Base-by-base conservation (phyloP, 345 rosid genomes). In the Hypericum perforatum region DNA sequence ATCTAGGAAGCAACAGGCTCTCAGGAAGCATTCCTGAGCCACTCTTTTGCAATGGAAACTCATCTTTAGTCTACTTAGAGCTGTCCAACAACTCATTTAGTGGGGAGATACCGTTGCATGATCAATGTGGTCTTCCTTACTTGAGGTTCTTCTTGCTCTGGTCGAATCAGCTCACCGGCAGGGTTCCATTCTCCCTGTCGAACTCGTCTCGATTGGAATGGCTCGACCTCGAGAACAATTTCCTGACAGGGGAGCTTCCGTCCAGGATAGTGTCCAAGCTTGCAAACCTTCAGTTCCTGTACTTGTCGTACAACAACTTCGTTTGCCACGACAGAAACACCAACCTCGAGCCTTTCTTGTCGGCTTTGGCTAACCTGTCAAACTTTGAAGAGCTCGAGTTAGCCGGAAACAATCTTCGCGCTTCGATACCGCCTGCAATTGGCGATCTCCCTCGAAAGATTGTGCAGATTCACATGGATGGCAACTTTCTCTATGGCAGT, bases 181-280 rank as follows among this genome's bases (percentile, higher is more conserved):
- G 8, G 2, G 69, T 91, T 11, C 96, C 98, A 6, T 58, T 16
- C 12, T 70, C 82, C 1, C 80, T 91, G 39, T 65, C 82, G 2
- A 87, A 87, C 64, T 85, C 88, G 0, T 54, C 92, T 5, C 79
- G 74, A 43, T 81, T 91, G 47, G 39, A 65, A 68, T 91, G 98
- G 98, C 74, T 91, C 0, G 96, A 91, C 52, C 53, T 87, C 63
- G 98, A 80, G 44, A 82, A 85, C 9, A 92, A 92, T 48, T 53
- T 58, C 52, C 70, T 92, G 41, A 72, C 55, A 9, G 95, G 98
- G 37, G 95, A 82, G 58, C 60, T 87, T 64, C 98, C 95, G 47
- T 71, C 83, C 2, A 68, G 65, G 39, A 75, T 85, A 53, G 43
- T 87, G 41, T 61, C 67, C 37, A 73, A 74, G 49, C 71, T 85